A percentile compares a stretch with the other conserved stretches of the same genome.
Conservation (phyloP, 345 rosid genomes). For the Diplotaxis tenuifolia region DNA sequence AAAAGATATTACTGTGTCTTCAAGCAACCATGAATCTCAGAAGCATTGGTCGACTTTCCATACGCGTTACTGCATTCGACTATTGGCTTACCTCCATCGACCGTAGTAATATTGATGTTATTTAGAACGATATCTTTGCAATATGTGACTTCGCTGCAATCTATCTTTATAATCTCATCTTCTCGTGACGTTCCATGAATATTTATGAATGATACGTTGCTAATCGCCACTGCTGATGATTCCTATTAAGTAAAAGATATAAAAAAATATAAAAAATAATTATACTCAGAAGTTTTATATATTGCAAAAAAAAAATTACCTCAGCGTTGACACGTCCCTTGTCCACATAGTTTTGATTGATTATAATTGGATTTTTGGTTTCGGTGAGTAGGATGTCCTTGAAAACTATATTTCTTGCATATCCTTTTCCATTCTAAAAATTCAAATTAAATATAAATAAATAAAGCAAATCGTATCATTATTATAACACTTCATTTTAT, state of each 20-base stretch:
- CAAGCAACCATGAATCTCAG: neutral
- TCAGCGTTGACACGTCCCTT: conserved; percentile 4
- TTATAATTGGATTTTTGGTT: conserved; percentile 27
- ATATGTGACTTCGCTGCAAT: conserved; percentile 16
- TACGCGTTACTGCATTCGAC: conserved; percentile 13
- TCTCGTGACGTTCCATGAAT: neutral
- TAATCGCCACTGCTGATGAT: conserved; percentile 30
- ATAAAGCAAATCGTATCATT: neutral
- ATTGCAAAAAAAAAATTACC: neutral
- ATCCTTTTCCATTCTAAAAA: conserved; percentile 30
- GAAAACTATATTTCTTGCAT: conserved; percentile 18
- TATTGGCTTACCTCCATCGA: neutral
- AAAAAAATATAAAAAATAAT: neutral
- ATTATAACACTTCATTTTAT: neutral
- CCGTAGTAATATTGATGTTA: conserved; percentile 11
- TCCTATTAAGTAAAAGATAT: conserved; percentile 5
- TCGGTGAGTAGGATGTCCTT: neutral
- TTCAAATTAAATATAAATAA: neutral
- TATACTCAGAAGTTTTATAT: neutral
- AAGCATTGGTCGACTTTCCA: neutral
- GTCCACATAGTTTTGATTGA: conserved; percentile 4
- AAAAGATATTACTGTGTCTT: neutral
- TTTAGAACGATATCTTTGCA: conserved; percentile 21
- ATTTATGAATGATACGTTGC: conserved; percentile 23
- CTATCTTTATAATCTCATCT: conserved; percentile 12